Base-by-base conservation (phyloP, 306 rosid genomes). In the Casuarina glauca region DNA sequence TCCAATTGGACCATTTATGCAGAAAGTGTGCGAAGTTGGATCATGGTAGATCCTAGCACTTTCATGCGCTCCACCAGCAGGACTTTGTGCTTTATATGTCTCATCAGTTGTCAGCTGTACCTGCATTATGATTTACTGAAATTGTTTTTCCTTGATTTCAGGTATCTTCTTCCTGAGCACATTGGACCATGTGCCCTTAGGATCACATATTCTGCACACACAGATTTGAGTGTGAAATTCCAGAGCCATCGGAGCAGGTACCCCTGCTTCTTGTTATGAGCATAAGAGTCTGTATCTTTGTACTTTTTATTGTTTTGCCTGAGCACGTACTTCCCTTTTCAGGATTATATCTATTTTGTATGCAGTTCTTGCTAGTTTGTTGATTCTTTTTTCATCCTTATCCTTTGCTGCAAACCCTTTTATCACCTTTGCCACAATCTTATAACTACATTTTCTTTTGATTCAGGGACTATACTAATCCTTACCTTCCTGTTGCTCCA, bases 191-290 rank as follows among this genome's bases (percentile, higher is more conserved):
- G 99, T 79, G 86, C 90, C 78, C 96, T 95, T 76, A 85, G 91
- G 86, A 93, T 95, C 62, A 95, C 97, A 6, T 95, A 95, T 86
- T 95, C 99, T 74, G 99, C 96, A 43, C 99, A 95, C 80, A 90
- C 98, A 62, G 99, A 95, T 89, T 84, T 95, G 85, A 93, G 93
- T 83, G 99, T 95, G 67, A 95, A 95, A 88, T 95, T 95, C 81
- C 99, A 95, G 78, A 91, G 97, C 82, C 99, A 95, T 88, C 83
- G 99, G 71, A 95, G 99, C 97, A 93, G 99, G 99, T 95, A 84
- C 70, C 58, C 26, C 67, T 12, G 35, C 54, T 77, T 79, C 71
- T 26, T 50, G 70, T 35, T 62, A 51, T 26, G 49, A 35, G 57
- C 39, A 72, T 67, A 57, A 48, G n/a, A 70, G 64, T 12, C 10